Evolutionary conservation across 805 yeast species (phyloP), one percentile per base, ranked within the genome.

Genomic region (Jamesozyma rosinii): DNA sequence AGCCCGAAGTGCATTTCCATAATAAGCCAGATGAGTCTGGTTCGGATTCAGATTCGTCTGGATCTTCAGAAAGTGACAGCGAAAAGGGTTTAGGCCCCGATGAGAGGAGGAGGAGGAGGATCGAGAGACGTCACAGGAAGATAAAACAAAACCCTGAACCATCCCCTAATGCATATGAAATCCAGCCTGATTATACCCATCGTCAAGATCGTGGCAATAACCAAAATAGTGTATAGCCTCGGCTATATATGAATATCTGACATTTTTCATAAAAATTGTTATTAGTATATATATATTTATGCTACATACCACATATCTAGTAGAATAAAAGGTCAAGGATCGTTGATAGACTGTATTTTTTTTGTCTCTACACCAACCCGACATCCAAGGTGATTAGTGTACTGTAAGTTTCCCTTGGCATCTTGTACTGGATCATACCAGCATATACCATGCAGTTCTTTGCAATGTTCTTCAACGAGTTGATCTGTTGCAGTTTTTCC

Each of bases 371-470:
- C 37, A 38, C 46, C 38, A 68, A 48, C 13, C 61, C 59, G 20
- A 69, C 65, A 58, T 84, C 95, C 45, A 84, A 64, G 48, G 73
- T 76, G 27, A 83, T 77, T 55, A 84, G 67, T 35, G 78, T 72
- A 51, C 84, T 77, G 59, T 83, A 86, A 0, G 86, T 80, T 53
- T 86, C 95, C 43, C 73, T 67, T 8, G 96, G 95, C 94, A 89
- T 86, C 59, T 83, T 81, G 64, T 84, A 88, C 65, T 86, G 95
- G 31, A 89, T 81, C 80, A 90, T 83, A 47, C 97, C 97, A 5
- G 97, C 95, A 61, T 83, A 90, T 3, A 89, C 77, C 88, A 89
- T 87, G 63, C 95, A 83, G 63, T 87, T 87, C 61, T 79, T 82
- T 2, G 95, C 87, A 49, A 82, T 71, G 48, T 72, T 73, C 40